Percentiles rank a stretch among this genome's conserved stretches.
phyloP scores from a whole-genome alignment of 495 filamentous ascomycete genomes.

The Lasiosphaeria miniovina region DNA sequence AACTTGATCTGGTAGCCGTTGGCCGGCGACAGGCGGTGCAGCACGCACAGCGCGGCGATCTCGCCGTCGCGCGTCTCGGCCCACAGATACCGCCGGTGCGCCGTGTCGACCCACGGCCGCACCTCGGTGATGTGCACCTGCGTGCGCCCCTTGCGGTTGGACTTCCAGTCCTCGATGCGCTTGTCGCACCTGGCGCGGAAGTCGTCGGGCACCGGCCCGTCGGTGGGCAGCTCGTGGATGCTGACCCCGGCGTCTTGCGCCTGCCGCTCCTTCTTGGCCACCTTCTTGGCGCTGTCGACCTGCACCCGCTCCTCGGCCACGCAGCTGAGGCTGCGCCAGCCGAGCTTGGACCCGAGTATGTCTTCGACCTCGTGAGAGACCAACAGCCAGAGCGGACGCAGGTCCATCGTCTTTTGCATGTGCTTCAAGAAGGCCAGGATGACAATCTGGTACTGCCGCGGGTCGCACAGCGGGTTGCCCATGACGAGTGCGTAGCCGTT shows the following conservation, averaged over 20 bases:
- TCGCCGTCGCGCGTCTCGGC: slow-evolving; percentile 62
- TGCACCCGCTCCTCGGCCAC: slow-evolving; percentile 81
- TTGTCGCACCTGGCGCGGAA: slow-evolving; percentile 62
- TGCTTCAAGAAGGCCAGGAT: slow-evolving; percentile 69
- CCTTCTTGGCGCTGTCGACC: slow-evolving; percentile 65
- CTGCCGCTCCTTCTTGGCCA: slow-evolving; percentile 58
- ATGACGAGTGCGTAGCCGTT: slow-evolving; percentile 73
- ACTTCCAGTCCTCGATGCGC: slow-evolving; percentile 74
- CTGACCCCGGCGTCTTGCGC: slow-evolving; percentile 76
- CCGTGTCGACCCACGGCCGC: slow-evolving; percentile 71
- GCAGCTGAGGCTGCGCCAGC: slow-evolving; percentile 80
- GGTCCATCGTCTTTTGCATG: slow-evolving; percentile 64
- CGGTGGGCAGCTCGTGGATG: slow-evolving; percentile 61
- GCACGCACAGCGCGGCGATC: slow-evolving; percentile 67
- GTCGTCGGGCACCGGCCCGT: slow-evolving; percentile 59
- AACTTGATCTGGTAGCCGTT: slow-evolving; percentile 89
- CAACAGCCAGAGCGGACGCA: slow-evolving; percentile 80
- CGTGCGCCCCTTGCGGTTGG: slow-evolving; percentile 66
- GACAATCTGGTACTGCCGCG: slow-evolving; percentile 64
- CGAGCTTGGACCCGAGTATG: slow-evolving; percentile 68
- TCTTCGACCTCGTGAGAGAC: slow-evolving; percentile 66
- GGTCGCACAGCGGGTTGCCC: slow-evolving; percentile 76
- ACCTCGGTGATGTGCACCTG: slow-evolving; percentile 86
- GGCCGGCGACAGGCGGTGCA: slow-evolving; percentile 69
- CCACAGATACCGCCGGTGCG: slow-evolving; percentile 80